These are phyloP conservation scores for Lasiodiplodia sp. DNA, from an alignment of 2,329 filamentous ascomycete genomes.

Conservation along the genomic window DNA sequence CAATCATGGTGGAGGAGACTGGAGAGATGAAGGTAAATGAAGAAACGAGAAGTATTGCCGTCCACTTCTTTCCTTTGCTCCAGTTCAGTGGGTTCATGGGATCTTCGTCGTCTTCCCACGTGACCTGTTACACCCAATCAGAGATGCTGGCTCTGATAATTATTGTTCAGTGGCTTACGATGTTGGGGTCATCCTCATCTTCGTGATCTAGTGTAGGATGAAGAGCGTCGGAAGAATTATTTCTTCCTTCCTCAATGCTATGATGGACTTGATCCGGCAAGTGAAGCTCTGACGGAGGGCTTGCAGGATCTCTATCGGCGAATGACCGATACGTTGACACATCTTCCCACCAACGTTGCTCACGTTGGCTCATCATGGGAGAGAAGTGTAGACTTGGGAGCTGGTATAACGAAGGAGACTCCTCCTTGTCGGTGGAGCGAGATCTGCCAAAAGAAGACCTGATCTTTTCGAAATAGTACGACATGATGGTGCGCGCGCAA, in stretches of 20 bases:
- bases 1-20: conserved; percentile 31
- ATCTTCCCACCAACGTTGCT: conserved; percentile 14
- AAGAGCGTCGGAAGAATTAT: background rate
- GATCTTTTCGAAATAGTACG: background rate
- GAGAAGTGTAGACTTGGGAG: conserved; percentile 13
- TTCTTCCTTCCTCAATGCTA: background rate
- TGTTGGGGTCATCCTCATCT: background rate
- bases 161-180: background rate
- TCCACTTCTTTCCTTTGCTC: conserved; percentile 28
- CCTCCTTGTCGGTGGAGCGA: background rate
- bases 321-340: conserved; percentile 8
- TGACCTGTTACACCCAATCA: background rate
- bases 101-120: conserved; percentile 29
- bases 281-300: background rate
- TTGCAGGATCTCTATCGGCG: conserved; percentile 20
- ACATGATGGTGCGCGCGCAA: background rate
- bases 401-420: background rate
- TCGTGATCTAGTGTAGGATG: background rate
- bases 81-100: conserved; percentile 30
- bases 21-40: conserved; percentile 30
- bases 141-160: background rate
- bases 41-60: conserved; percentile 22
- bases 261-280: background rate
- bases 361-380: background rate
- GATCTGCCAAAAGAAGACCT: background rate